Evolutionary conservation across 768 basidiomycete genomes (phyloP).

Genomic region (Trametes maxima): DNA sequence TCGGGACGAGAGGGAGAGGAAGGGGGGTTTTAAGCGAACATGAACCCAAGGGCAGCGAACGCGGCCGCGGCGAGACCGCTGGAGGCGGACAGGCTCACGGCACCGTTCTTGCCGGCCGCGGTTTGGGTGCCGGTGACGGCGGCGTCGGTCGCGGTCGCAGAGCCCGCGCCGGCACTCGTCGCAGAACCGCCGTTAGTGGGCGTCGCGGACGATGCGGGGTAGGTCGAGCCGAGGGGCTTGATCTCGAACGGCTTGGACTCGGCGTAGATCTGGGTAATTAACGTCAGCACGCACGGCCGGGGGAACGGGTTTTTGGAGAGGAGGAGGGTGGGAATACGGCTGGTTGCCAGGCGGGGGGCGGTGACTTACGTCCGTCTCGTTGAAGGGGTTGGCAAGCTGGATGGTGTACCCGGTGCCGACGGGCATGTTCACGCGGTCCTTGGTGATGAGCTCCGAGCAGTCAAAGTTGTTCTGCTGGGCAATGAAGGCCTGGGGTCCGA

Average conservation of each 20-base stretch:
- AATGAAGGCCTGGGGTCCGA: constrained; percentile 48
- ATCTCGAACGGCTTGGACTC: constrained; percentile 60
- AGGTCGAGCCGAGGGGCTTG: constrained; percentile 55
- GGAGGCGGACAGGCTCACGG: constrained; percentile 18
- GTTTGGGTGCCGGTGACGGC: constrained; percentile 22
- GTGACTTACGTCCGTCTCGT: constrained; percentile 54
- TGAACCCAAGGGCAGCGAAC: constrained; percentile 28
- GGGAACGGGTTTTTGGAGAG: background rate
- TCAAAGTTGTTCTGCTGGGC: constrained; percentile 55
- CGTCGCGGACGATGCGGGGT: constrained; percentile 45
- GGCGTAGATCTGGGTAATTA: constrained; percentile 52
- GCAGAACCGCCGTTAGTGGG: constrained; percentile 31
- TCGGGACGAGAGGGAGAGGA: too few species aligned
- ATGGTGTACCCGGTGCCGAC: constrained; percentile 53
- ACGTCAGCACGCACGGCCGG: background rate
- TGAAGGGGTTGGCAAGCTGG: constrained; percentile 50
- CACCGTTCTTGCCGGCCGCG: constrained; percentile 17
- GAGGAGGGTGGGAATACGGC: background rate
- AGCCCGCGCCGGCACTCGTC: constrained; percentile 23
- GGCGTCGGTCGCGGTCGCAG: constrained; percentile 30
- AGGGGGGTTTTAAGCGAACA: constrained; percentile 21
- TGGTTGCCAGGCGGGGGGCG: background rate
- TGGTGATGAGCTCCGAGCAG: constrained; percentile 57
- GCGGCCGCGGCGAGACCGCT: constrained; percentile 25
- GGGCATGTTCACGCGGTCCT: constrained; percentile 43